Evolutionary conservation across 1,284 basidiomycete species (phyloP).

Genomic region (Cerrena zonata): DNA sequence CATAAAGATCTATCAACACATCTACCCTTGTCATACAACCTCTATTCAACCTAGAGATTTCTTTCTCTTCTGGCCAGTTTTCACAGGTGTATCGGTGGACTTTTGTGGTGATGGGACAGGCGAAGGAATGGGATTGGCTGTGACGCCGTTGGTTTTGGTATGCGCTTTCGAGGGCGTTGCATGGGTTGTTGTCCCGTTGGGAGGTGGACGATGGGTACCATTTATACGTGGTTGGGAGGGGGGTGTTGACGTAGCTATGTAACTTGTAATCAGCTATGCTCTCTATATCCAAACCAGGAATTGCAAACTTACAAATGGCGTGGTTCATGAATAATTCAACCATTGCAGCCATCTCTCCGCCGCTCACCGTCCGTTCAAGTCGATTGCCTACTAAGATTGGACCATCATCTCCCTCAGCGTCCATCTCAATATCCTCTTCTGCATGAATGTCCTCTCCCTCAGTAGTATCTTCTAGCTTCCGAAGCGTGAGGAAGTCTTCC

Average conservation of each 20-base stretch:
- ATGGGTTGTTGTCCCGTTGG: slow-evolving; percentile 16
- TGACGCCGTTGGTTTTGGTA: slow-evolving; percentile 8
- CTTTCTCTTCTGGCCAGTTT: slow-evolving; percentile 35
- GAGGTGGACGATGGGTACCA: slow-evolving; percentile 18
- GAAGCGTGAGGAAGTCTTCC: slow-evolving; percentile 51
- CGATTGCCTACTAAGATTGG: slow-evolving; percentile 20
- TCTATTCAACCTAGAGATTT: slow-evolving; percentile 24
- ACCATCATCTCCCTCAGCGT: slow-evolving; percentile 33
- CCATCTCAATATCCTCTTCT: slow-evolving; percentile 37
- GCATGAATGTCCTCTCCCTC: slow-evolving; percentile 20
- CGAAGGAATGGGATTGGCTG: slow-evolving; percentile 14
- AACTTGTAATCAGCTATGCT: slow-evolving; percentile 5
- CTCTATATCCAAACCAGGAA: slow-evolving; percentile 1
- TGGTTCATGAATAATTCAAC: slow-evolving; percentile 46
- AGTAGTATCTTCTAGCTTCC: slow-evolving; percentile 12
- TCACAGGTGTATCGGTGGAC: slow-evolving; percentile 18
- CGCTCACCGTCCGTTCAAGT: slow-evolving; percentile 35
- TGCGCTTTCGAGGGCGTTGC: slow-evolving; percentile 13
- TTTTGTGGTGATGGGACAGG: slow-evolving; percentile 12
- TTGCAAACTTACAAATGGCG: slow-evolving; percentile 35
- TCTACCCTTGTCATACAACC: slow-evolving; percentile 6
- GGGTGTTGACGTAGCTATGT: slow-evolving; percentile 9
- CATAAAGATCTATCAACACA: not conserved
- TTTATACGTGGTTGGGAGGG: slow-evolving; percentile 13
- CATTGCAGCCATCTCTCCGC: slow-evolving; percentile 44